Evolutionary conservation across 768 basidiomycete genomes (phyloP), one percentile per base, ranked within the genome.

Genomic region (Naganishia antarctica): DNA sequence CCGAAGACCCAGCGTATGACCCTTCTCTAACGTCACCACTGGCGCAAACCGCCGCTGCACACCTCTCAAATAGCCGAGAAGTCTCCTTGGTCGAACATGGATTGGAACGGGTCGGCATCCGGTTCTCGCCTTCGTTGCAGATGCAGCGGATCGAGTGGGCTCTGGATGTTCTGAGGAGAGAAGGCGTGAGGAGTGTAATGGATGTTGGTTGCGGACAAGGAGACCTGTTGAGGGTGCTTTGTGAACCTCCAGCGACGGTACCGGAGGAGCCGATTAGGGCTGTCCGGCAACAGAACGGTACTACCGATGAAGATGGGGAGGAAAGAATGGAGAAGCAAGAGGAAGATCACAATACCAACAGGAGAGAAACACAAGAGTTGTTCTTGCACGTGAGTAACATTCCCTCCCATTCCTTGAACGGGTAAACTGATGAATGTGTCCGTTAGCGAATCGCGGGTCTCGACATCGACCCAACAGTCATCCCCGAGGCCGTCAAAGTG

Each of bases 181-280:
- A 77, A 61, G 49, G 60, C 1, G 73, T 76, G 13, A 57, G 66
- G 49, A 74, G 73, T 29, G 76, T 77, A 28, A 65, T 78, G n/a
- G 78, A 78, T 46, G 71, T 78, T 23, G 78, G 78, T 21, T 77
- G 76, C 57, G 78, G 78, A 3, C 66, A 74, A 37, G 78, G 78
- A 43, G 71, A 70, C 2, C 60, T 76, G 23, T 70, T 74, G 29
- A 68, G 73, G 60, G 74, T 74, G 16, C 68, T 76, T 16, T 69
- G 76, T 41, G 50, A 70, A 25, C 77, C 77, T 2, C 64, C 76
- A 3, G 65, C 71, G 7, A 74, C 73, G 1, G 65, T 76, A 2
- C 29, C 23, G 21, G 76, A 77, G 50, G 66, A 72, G 1, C 70
- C 72, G 16, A 70, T 77, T 43, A 68, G 47, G 29, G 32, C 53